Base-by-base conservation (phyloP, 306 rosid species). In the Dalbergia cochinchinensis region DNA sequence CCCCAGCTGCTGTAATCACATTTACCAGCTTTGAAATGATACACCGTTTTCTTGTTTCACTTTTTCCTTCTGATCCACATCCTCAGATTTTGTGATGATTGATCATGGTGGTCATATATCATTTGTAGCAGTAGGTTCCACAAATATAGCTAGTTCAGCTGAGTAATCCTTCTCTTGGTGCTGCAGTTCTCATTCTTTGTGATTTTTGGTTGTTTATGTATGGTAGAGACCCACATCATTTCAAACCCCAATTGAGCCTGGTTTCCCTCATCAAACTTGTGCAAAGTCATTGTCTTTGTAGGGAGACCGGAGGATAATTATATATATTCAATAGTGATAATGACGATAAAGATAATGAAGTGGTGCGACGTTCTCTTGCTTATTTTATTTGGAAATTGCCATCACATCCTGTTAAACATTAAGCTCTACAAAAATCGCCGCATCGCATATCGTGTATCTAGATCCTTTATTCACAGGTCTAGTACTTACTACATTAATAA, bases 11-110 rank as follows among this genome's bases (percentile, higher is more conserved):
- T 19, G 92, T 83, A 34, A 93, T 93, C 82, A 93, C 96, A 71
- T 91, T 93, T 87, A 93, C 98, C 73, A 93, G 98, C 88, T 91
- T 93, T 79, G 98, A 93, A 78, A 93, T 91, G 98, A 91, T 93
- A 80, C 98, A 93, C 44, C 94, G 98, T 2, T 93, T 85, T 86
- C 98, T 93, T 70, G 92, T 88, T 74, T 80, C 89, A 14, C 71
- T 20, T 70, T 90, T 72, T 81, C 91, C 96, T 41, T 82, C 91
- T 22, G 92, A 88, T 87, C 89, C 92, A 44, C 94, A 75, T 3
- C 87, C 85, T 57, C 92, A 90, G 65, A 83, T 89, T 69, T 82
- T 93, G 79, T 88, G 90, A 91, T 54, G 80, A 77, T 78, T 82
- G 89, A 68, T 78, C 48, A 68, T 22, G 81, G 45, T 35, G 53